Evolutionary conservation across 176 grass and related monocot species (phyloP).

Genomic region (Carex littledalei): DNA sequence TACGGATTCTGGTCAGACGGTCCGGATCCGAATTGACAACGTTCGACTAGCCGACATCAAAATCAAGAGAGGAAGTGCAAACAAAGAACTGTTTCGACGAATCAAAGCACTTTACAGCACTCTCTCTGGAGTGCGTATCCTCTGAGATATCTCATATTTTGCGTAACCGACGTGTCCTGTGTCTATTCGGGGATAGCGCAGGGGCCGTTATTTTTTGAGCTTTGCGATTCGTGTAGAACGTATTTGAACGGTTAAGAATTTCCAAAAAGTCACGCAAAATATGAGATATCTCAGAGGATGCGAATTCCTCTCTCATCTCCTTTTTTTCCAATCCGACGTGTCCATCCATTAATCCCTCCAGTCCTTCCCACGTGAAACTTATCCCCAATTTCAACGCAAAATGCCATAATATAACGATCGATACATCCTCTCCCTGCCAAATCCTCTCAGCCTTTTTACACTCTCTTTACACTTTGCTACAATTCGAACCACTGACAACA

Average conservation of each 20-base stretch:
- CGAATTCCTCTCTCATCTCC: too few relatives aligned
- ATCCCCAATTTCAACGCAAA: neutral
- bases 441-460: neutral
- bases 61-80: neutral
- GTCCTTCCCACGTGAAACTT: constrained; percentile 11
- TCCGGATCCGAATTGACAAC: too few relatives aligned
- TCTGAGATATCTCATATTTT: too few relatives aligned
- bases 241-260: too few relatives aligned
- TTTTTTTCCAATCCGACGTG: neutral
- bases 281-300: too few relatives aligned
- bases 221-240: too few relatives aligned
- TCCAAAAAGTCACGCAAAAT: too few relatives aligned
- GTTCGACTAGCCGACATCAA: neutral
- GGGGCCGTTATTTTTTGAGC: too few relatives aligned
- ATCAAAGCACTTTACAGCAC: neutral
- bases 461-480: neutral
- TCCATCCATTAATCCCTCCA: neutral
- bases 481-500: constrained; percentile 6
- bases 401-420: neutral
- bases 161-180: too few relatives aligned
- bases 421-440: neutral
- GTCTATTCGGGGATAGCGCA: too few relatives aligned
- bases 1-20: too few relatives aligned
- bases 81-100: neutral
- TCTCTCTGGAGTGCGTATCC: too few relatives aligned